phyloP scores from a whole-genome alignment of 257 asterid genomes.

The Solanum peruvianum region DNA sequence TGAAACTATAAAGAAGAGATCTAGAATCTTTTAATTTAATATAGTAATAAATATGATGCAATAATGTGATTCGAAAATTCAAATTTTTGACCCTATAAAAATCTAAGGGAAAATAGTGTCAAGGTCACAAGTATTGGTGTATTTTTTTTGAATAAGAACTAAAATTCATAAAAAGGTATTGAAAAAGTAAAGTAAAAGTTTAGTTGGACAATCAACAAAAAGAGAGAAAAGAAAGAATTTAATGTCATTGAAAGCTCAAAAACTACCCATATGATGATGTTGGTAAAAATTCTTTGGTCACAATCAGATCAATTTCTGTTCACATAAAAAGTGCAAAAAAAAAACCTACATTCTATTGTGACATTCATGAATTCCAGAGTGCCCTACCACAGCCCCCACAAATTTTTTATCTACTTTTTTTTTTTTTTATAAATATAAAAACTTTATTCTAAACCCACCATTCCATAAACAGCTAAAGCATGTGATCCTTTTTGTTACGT shows the following conservation, averaged over 20 bases:
- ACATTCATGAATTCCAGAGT: not conserved
- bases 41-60: not conserved
- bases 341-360: not conserved
- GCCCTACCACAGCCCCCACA: not conserved
- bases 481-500: not conserved
- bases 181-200: not conserved
- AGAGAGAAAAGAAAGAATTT: not conserved
- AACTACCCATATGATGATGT: not conserved
- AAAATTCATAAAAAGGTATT: not conserved
- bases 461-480: constrained; percentile 1
- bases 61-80: not conserved
- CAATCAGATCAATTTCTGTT: not conserved
- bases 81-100: not conserved
- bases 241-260: not conserved
- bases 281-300: not conserved
- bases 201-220: not conserved
- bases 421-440: too few species aligned
- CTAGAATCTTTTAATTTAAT: not conserved
- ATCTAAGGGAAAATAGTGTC: too few species aligned
- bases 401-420: not conserved
- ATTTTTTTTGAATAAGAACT: not conserved
- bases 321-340: not conserved
- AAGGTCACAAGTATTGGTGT: not conserved
- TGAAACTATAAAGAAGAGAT: not conserved
- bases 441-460: not conserved